These are phyloP conservation scores for Hyaloscypha variabilis DNA, from an alignment of 495 filamentous ascomycete species.

Conservation along the genomic window DNA sequence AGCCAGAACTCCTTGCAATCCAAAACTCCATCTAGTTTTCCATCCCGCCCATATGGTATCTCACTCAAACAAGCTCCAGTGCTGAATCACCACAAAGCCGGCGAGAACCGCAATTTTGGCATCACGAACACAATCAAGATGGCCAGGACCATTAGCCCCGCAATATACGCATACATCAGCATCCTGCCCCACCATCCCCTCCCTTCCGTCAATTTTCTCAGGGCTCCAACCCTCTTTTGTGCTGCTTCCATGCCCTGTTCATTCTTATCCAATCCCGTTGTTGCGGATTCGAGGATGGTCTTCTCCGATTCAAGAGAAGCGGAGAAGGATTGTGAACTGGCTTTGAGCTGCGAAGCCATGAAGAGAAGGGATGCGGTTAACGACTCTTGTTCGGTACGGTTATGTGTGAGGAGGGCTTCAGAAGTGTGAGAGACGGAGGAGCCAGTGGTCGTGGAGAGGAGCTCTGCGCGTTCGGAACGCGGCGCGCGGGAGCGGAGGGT, in stretches of 20 bases:
- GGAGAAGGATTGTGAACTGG: slow-evolving; percentile 70
- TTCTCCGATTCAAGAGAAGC: slow-evolving; percentile 72
- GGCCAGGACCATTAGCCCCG: slow-evolving; percentile 72
- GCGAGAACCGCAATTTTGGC: slow-evolving; percentile 82
- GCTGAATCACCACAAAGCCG: background rate
- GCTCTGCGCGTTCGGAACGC: slow-evolving; percentile 16
- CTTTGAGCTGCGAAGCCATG: slow-evolving; percentile 79
- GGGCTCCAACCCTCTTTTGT: slow-evolving; percentile 69
- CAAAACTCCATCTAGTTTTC: too few species aligned
- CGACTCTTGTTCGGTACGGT: slow-evolving; percentile 81
- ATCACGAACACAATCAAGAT: slow-evolving; percentile 76
- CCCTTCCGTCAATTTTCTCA: slow-evolving; percentile 79
- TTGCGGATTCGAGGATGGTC: slow-evolving; percentile 67
- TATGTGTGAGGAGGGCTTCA: slow-evolving; percentile 71
- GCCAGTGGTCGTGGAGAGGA: slow-evolving; percentile 26
- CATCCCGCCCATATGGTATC: background rate
- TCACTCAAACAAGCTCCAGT: background rate
- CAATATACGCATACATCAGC: slow-evolving; percentile 82
- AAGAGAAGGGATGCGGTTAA: slow-evolving; percentile 77
- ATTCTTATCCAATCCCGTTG: slow-evolving; percentile 75
- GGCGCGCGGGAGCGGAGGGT: slow-evolving; percentile 27
- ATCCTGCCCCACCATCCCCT: slow-evolving; percentile 86
- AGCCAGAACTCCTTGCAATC: slow-evolving; percentile 5
- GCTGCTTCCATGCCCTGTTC: slow-evolving; percentile 73
- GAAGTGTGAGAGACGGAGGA: slow-evolving; percentile 41